phyloP scores from a whole-genome alignment of 2,329 filamentous ascomycete genomes.

The Neobulgaria alba region DNA sequence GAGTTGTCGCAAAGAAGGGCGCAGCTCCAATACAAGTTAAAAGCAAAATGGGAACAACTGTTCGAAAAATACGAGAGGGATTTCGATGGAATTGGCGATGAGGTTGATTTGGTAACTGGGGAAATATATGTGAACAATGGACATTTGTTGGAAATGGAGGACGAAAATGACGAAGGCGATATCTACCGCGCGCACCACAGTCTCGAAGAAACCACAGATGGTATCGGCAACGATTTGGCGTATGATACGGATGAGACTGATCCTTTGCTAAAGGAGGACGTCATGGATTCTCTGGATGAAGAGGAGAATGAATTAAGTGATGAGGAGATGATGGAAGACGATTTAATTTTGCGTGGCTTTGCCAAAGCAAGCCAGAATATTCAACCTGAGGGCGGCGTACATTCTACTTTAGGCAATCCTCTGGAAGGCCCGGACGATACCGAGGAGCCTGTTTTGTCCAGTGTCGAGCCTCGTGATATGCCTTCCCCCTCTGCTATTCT shows the following conservation, averaged over 20 bases:
- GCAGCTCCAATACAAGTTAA: conserved; percentile 62
- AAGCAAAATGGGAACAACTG: conserved; percentile 78
- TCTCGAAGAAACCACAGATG: conserved; percentile 14
- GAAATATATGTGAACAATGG: conserved; percentile 86
- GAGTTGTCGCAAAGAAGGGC: conserved; percentile 54
- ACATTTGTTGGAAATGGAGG: conserved; percentile 58
- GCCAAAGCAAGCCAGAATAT: conserved; percentile 16
- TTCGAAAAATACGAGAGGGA: conserved; percentile 83
- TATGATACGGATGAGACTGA: conserved; percentile 1
- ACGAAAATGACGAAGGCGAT: conserved; percentile 43
- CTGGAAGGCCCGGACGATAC: too few species aligned
- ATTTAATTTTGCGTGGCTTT: conserved; percentile 27
- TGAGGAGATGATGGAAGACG: conserved; percentile 26
- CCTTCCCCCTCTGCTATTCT: conserved; percentile 24
- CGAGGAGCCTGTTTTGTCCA: background rate
- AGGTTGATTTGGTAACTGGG: conserved; percentile 77
- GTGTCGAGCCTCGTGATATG: conserved; percentile 1
- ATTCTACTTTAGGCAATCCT: conserved; percentile 6
- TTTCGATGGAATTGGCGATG: conserved; percentile 76
- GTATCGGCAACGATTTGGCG: conserved; percentile 6
- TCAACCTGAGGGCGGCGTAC: conserved; percentile 4
- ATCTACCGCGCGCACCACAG: conserved; percentile 9
- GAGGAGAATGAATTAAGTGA: conserved; percentile 21
- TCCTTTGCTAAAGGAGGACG: background rate
- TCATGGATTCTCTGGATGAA: conserved; percentile 21